phyloP scores from a whole-genome alignment of 108 stramenopile species.

The Nitzschia sp. region DNA sequence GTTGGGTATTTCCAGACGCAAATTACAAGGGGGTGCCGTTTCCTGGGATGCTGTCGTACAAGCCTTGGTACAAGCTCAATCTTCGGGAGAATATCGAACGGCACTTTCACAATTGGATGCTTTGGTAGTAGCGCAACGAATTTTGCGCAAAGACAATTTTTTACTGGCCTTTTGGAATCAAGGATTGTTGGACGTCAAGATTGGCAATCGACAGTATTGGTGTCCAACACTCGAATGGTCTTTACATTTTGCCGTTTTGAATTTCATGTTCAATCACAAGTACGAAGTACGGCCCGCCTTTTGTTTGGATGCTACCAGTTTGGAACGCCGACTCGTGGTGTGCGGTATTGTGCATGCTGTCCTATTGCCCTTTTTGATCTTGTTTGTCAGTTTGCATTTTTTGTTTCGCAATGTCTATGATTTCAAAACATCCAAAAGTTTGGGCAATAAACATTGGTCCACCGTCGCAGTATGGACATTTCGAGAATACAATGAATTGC shows the following conservation, averaged over 20 bases:
- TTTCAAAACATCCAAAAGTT: conserved; percentile 79
- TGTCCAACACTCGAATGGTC: conserved; percentile 63
- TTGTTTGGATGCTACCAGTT: conserved; percentile 72
- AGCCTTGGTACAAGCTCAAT: conserved; percentile 62
- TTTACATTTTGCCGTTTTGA: conserved; percentile 90
- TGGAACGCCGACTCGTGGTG: conserved; percentile 76
- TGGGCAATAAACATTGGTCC: conserved; percentile 95
- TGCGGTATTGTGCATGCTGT: conserved; percentile 90
- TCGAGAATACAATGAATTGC: conserved; percentile 96
- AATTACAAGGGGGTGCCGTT: conserved; percentile 78
- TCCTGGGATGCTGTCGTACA: conserved; percentile 83
- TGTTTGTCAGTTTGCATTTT: conserved; percentile 93
- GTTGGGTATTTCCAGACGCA: conserved; percentile 63
- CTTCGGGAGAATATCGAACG: conserved; percentile 61
- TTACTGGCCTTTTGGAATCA: conserved; percentile 92
- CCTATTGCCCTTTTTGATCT: conserved; percentile 91
- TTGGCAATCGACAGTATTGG: conserved; percentile 41
- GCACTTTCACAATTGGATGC: conserved; percentile 48
- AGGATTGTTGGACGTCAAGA: conserved; percentile 73
- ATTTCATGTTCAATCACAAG: conserved; percentile 97
- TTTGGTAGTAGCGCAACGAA: conserved; percentile 81
- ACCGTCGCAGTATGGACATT: conserved; percentile 87
- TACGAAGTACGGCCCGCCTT: conserved; percentile 88
- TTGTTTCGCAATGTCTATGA: conserved; percentile 94
- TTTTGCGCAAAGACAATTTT: conserved; percentile 96